Evolutionary conservation across 2,329 filamentous ascomycete genomes (phyloP).

Genomic region (Penicillium sp.): DNA sequence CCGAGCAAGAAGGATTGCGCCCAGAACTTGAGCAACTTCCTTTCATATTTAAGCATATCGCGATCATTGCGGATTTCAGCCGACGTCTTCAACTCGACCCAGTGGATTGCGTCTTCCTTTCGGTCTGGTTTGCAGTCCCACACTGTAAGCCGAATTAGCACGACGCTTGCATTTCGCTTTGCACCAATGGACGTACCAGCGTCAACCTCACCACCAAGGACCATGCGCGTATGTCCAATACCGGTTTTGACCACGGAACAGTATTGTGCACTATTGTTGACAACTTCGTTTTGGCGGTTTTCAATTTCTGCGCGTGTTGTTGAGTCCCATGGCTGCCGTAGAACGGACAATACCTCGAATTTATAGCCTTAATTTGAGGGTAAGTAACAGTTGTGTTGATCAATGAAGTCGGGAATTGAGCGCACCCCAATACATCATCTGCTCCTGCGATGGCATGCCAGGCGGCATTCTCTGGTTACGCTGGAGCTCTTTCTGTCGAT

Average conservation of each 20-base stretch:
- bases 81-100: constrained; percentile 94
- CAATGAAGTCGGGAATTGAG: background rate
- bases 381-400: constrained; percentile 1
- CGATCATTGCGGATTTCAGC: constrained; percentile 66
- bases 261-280: constrained; percentile 91
- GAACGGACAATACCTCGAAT: constrained; percentile 81
- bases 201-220: constrained; percentile 93
- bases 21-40: constrained; percentile 94
- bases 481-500: constrained; percentile 61
- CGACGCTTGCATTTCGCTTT: background rate
- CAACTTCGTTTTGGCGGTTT: constrained; percentile 64
- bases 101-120: constrained; percentile 70
- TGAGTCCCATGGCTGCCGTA: constrained; percentile 72
- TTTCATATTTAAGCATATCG: constrained; percentile 74
- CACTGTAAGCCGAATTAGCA: constrained; percentile 49
- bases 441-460: constrained; percentile 63
- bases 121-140: constrained; percentile 76
- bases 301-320: constrained; percentile 77
- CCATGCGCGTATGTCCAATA: constrained; percentile 70
- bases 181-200: constrained; percentile 57
- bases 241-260: constrained; percentile 90
- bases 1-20: constrained; percentile 92
- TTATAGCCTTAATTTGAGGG: constrained; percentile 70
- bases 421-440: constrained; percentile 91
- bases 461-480: constrained; percentile 49